Evolutionary conservation across 495 filamentous ascomycete species (phyloP), one percentile per base, ranked within the genome.

Genomic region (Aspergillus funiculosus): DNA sequence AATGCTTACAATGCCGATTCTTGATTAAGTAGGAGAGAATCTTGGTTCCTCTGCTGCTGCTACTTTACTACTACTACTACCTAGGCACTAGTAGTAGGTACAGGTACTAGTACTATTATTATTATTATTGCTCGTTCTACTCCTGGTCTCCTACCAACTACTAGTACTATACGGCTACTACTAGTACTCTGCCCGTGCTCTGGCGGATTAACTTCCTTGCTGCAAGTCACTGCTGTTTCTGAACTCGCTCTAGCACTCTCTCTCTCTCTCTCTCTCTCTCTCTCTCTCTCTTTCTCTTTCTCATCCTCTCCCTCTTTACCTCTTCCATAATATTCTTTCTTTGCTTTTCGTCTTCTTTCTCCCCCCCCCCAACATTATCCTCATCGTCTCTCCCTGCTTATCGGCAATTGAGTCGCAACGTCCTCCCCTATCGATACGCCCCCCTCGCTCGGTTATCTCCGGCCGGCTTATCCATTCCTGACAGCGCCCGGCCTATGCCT

Each of bases 401-500:
- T 58, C 56, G 44, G 42, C 61, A 61, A 67, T 67, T 63, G 58
- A 50, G 18, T 43, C 47, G 34, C 28, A 46, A 30, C 17, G 40
- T 17, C 19, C 39, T 38, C 54, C 51, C 50, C 45, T 53, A 34
- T 39, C 48, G 39, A 39, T 48, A 54, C 54, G 38, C 45, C 42
- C n/a, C n/a, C 36, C 38, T 43, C 36, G 42, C 19, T 64, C 65
- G 63, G 63, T 57, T 68, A 65, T 65, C 61, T 67, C 60, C 58
- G 61, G n/a, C 40, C 28, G 40, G 61, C 53, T 54, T 51, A 58
- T 54, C 57, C 42, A 36, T 27, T 24, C 35, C 28, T 39, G 20
- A 34, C 29, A 29, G 41, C 39, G 21, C 27, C 34, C 15, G 30
- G 24, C 41, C 19, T 15, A 36, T 34, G 40, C 37, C 20, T 39